Percentiles rank a stretch among this genome's conserved stretches.
Conservation (phyloP, 192 early-diverging fungal species). For the Coemansia pectinata region DNA sequence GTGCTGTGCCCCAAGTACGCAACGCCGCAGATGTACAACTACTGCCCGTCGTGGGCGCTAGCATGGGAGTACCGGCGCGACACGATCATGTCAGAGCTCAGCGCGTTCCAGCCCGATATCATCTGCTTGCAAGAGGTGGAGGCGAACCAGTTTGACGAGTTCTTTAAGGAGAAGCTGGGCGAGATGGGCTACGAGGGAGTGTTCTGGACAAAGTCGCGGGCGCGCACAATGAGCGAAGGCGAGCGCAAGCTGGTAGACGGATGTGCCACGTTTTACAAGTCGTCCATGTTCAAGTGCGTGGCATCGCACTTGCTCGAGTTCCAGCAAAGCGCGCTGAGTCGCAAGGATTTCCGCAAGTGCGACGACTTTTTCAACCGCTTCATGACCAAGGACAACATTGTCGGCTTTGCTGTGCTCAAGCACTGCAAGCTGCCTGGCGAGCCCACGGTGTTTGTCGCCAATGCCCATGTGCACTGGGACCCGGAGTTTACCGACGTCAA, state of each 20-base stretch:
- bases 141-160: slow-evolving; percentile 83
- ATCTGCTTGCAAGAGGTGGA: slow-evolving; percentile 96
- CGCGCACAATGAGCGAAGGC: slow-evolving; percentile 90
- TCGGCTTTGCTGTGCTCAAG: slow-evolving; percentile 79
- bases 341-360: slow-evolving; percentile 84
- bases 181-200: slow-evolving; percentile 82
- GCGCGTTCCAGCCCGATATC: slow-evolving; percentile 85
- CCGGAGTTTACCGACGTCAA: slow-evolving; percentile 91
- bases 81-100: slow-evolving; percentile 80
- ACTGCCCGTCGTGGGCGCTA: slow-evolving; percentile 94
- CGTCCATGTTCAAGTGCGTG: slow-evolving; percentile 75
- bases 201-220: slow-evolving; percentile 93
- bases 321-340: slow-evolving; percentile 86
- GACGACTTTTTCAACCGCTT: slow-evolving; percentile 97
- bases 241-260: slow-evolving; percentile 89
- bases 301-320: slow-evolving; percentile 93
- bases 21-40: slow-evolving; percentile 83
- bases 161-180: slow-evolving; percentile 71
- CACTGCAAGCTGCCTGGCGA: slow-evolving; percentile 69
- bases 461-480: slow-evolving; percentile 95
- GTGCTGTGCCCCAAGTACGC: slow-evolving; percentile 89
- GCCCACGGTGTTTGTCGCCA: slow-evolving; percentile 73
- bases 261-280: slow-evolving; percentile 92
- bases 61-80: slow-evolving; percentile 94
- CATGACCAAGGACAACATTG: slow-evolving; percentile 97